A percentile compares a stretch with the other conserved stretches of the same genome.
These are phyloP conservation scores for Cyclotella baltica DNA, from an alignment of 108 stramenopile genomes.

Conservation along the genomic window DNA sequence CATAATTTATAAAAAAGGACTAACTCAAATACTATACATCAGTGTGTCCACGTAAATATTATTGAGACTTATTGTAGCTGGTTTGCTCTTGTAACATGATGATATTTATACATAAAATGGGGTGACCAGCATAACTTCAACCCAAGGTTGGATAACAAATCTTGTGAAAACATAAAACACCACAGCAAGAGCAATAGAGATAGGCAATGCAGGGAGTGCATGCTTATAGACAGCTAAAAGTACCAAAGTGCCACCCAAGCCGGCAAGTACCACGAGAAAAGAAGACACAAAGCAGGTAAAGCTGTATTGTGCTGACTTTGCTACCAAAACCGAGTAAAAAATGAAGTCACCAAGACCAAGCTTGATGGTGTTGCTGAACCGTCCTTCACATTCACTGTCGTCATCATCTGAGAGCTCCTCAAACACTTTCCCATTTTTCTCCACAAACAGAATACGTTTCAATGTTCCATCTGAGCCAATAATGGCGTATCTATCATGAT, in stretches of 20 bases:
- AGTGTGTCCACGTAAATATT: not conserved
- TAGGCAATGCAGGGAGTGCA: slow-evolving; percentile 94
- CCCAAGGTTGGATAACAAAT: slow-evolving; percentile 78
- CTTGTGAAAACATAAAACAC: slow-evolving; percentile 79
- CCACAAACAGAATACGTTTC: slow-evolving; percentile 78
- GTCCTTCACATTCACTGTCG: slow-evolving; percentile 54
- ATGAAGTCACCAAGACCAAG: slow-evolving; percentile 91
- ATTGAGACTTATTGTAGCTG: not conserved
- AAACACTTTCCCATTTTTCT: slow-evolving; percentile 78
- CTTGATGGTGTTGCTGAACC: slow-evolving; percentile 51
- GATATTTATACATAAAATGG: slow-evolving; percentile 75
- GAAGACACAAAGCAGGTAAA: slow-evolving; percentile 92
- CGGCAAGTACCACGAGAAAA: slow-evolving; percentile 89
- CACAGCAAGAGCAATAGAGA: slow-evolving; percentile 87
- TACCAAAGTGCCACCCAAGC: slow-evolving; percentile 91
- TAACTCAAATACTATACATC: too few relatives aligned
- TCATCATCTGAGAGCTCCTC: slow-evolving; percentile 71
- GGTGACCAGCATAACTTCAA: slow-evolving; percentile 64
- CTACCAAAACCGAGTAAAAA: slow-evolving; percentile 95
- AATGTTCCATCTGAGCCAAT: slow-evolving; percentile 72
- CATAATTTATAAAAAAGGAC: too few relatives aligned
- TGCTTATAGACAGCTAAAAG: slow-evolving; percentile 90
- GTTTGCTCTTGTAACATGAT: not conserved
- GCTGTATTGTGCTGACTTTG: slow-evolving; percentile 92
- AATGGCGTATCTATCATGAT: slow-evolving; percentile 37